Evolutionary conservation across 2,329 filamentous ascomycete species (phyloP).

Genomic region (Colletotrichum limetticola): DNA sequence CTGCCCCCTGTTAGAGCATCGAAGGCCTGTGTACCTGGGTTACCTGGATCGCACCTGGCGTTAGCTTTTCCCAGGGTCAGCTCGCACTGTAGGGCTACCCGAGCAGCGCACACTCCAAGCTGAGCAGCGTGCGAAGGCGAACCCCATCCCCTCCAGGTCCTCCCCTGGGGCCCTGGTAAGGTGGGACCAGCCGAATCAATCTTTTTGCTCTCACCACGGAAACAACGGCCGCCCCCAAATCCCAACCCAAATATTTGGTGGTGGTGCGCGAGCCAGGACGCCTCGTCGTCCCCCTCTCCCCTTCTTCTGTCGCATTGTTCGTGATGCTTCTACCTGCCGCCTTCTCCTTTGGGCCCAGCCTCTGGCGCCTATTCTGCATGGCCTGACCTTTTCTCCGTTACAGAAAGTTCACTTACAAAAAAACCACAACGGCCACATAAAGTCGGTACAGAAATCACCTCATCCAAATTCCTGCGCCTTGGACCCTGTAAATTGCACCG

Average conservation of each 20-base stretch:
- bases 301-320: slow-evolving; percentile 1
- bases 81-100: slow-evolving; percentile 34
- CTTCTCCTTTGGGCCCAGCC: slow-evolving; percentile 14
- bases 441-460: background rate
- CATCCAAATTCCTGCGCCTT: background rate
- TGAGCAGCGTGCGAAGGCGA: slow-evolving; percentile 10
- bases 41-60: background rate
- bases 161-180: background rate
- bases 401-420: background rate
- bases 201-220: slow-evolving; percentile 28
- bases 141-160: background rate
- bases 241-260: slow-evolving; percentile 6
- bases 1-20: background rate
- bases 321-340: slow-evolving; percentile 20
- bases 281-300: background rate
- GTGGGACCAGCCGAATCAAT: slow-evolving; percentile 17
- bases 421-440: background rate
- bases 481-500: slow-evolving; percentile 5
- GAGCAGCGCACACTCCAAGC: slow-evolving; percentile 6
- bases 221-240: background rate
- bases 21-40: background rate
- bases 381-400: background rate
- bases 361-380: background rate
- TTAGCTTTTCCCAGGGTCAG: background rate
- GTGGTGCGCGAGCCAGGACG: slow-evolving; percentile 10